Evolutionary conservation across 257 asterid genomes (phyloP).

Genomic region (Ehretia macrophylla): DNA sequence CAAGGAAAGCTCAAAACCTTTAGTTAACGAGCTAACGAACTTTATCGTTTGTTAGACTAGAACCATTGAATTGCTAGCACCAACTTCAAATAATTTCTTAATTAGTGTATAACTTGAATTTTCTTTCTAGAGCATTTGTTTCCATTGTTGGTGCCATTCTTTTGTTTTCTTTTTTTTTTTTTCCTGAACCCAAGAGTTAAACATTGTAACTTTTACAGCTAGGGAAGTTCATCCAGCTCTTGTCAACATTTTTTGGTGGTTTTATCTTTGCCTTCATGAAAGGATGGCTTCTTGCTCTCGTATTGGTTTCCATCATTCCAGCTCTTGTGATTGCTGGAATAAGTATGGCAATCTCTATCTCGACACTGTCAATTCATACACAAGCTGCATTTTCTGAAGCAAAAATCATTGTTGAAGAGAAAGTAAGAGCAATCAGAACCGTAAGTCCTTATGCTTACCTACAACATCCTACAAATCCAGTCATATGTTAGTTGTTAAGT

Average conservation of each 20-base stretch:
- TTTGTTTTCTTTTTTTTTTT: no score
- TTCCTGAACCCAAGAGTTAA: neutral
- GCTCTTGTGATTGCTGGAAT: conserved; percentile 42
- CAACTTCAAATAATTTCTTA: no score
- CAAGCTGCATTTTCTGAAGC: conserved; percentile 62
- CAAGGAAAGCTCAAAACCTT: no score
- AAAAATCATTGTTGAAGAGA: conserved; percentile 52
- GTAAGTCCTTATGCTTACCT: no score
- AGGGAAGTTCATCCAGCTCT: conserved; percentile 25
- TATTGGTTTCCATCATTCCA: conserved; percentile 28
- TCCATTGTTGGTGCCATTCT: no score
- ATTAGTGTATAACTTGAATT: no score
- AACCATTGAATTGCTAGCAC: neutral
- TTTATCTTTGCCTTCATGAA: conserved; percentile 24
- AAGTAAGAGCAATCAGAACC: conserved; percentile 56
- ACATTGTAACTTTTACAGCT: conserved; percentile 11
- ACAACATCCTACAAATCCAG: neutral
- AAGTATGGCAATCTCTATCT: conserved; percentile 21
- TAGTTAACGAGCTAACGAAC: no score
- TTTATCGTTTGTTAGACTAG: no score
- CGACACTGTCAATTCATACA: conserved; percentile 27
- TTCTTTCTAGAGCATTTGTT: no score
- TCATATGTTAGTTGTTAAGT: no score
- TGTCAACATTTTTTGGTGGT: conserved; percentile 29
- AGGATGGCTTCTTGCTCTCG: conserved; percentile 36